Conservation (phyloP, 129 eudicot genomes). For the Solidago caesia region DNA sequence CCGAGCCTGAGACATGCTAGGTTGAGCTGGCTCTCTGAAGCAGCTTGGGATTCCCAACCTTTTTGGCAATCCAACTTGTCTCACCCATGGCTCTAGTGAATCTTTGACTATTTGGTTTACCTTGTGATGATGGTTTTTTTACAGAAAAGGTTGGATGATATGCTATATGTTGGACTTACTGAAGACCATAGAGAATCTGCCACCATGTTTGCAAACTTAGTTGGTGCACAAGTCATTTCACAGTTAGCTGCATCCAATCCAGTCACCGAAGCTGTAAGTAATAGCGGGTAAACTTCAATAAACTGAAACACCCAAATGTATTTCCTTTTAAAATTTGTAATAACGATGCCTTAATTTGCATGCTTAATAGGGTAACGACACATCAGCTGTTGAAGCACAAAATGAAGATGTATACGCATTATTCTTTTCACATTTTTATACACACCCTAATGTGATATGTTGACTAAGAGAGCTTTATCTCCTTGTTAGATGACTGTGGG, state of each 20-base stretch:
- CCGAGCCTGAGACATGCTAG: conserved; percentile 12
- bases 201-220: conserved; percentile 78
- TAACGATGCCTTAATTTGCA: conserved; percentile 27
- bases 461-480: conserved; percentile 17
- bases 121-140: conserved; percentile 38
- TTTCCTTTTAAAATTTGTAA: not conserved
- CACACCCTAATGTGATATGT: conserved; percentile 6
- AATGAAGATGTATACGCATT: conserved; percentile 40
- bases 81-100: not conserved
- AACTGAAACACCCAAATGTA: not conserved
- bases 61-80: not conserved
- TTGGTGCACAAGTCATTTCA: conserved; percentile 84
- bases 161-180: conserved; percentile 94
- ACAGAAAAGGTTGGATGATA: conserved; percentile 92
- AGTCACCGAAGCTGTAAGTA: conserved; percentile 38
- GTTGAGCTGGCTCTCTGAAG: not conserved
- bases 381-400: conserved; percentile 31
- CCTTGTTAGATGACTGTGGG: conserved; percentile 46
- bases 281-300: conserved; percentile 12
- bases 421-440: conserved; percentile 16
- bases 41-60: not conserved
- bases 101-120: conserved; percentile 18
- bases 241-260: conserved; percentile 45
- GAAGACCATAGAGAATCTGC: conserved; percentile 90
- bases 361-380: conserved; percentile 49